Percentiles rank a stretch among this genome's conserved stretches.
phyloP scores from a whole-genome alignment of 805 yeast genomes.

The Sugiyamaella marilandica region DNA sequence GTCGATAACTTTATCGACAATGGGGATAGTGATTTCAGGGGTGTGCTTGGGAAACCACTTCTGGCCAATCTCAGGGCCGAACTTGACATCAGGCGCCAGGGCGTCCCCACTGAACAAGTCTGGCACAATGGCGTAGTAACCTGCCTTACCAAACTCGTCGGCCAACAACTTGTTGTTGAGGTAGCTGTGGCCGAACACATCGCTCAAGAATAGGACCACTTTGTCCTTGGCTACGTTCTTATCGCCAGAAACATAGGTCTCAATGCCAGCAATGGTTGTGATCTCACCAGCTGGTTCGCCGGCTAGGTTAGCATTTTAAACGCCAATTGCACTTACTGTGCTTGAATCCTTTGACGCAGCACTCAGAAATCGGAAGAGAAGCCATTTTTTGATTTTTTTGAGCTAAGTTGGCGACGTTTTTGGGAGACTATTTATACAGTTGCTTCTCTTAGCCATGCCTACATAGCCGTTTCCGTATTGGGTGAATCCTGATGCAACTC shows the following conservation, averaged over 20 bases:
- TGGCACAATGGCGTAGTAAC: constrained; percentile 66
- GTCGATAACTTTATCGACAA: constrained; percentile 46
- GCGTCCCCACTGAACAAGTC: constrained; percentile 62
- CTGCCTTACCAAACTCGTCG: constrained; percentile 49
- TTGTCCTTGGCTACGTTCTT: constrained; percentile 38
- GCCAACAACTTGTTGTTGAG: constrained; percentile 52
- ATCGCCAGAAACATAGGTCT: constrained; percentile 49
- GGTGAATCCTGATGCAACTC: background rate
- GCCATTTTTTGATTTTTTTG: constrained; percentile 8
- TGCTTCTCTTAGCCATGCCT: background rate
- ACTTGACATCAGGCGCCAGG: constrained; percentile 21
- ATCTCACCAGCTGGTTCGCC: constrained; percentile 29
- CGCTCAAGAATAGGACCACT: constrained; percentile 58
- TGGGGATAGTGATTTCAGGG: constrained; percentile 42
- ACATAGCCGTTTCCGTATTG: background rate
- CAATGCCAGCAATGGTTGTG: constrained; percentile 23
- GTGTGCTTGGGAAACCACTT: constrained; percentile 60
- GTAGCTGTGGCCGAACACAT: constrained; percentile 58
- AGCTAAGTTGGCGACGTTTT: background rate
- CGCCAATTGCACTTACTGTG: constrained; percentile 3
- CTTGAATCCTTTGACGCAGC: constrained; percentile 14
- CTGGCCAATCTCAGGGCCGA: constrained; percentile 23
- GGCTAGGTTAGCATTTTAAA: constrained; percentile 4
- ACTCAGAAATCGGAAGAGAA: constrained; percentile 3
- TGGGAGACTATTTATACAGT: background rate